phyloP scores from a whole-genome alignment of 2,329 filamentous ascomycete genomes.

The Aciculosporium take region DNA sequence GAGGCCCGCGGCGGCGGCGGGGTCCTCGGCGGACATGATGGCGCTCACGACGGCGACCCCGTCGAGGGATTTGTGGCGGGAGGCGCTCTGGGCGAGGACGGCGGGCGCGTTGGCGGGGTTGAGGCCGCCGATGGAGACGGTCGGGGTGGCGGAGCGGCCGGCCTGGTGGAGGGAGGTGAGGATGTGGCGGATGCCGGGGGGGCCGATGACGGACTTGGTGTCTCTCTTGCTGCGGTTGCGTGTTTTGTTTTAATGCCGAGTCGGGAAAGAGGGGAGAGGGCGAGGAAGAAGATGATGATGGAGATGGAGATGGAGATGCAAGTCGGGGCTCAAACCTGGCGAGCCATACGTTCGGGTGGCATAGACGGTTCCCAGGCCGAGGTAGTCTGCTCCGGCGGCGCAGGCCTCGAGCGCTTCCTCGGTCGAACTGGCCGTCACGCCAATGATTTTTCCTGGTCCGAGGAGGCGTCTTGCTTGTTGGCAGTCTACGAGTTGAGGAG shows the following conservation, averaged over 20 bases:
- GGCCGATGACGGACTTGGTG: conserved; percentile 52
- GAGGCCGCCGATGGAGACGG: conserved; percentile 83
- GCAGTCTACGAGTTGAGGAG: too few relatives aligned
- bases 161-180: conserved; percentile 39
- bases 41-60: conserved; percentile 84
- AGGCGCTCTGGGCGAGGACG: conserved; percentile 52
- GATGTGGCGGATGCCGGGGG: conserved; percentile 38
- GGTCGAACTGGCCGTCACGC: conserved; percentile 65
- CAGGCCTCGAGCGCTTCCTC: conserved; percentile 62
- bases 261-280: conserved; percentile 4
- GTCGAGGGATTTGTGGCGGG: conserved; percentile 46
- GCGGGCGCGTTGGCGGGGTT: conserved; percentile 61
- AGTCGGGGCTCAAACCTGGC: too few relatives aligned
- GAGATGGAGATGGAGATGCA: too few relatives aligned
- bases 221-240: conserved; percentile 80
- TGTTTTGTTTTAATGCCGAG: too few relatives aligned
- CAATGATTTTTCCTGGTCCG: conserved; percentile 67
- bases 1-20: conserved; percentile 44
- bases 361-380: conserved; percentile 83
- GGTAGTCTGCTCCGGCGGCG: conserved; percentile 67
- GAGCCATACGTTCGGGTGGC: conserved; percentile 58
- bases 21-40: conserved; percentile 60
- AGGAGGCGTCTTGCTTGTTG: conserved; percentile 52
- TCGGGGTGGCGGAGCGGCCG: conserved; percentile 32
- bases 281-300: too few relatives aligned